Conservation (phyloP, 495 filamentous ascomycete genomes). For the Neurospora sp. region DNA sequence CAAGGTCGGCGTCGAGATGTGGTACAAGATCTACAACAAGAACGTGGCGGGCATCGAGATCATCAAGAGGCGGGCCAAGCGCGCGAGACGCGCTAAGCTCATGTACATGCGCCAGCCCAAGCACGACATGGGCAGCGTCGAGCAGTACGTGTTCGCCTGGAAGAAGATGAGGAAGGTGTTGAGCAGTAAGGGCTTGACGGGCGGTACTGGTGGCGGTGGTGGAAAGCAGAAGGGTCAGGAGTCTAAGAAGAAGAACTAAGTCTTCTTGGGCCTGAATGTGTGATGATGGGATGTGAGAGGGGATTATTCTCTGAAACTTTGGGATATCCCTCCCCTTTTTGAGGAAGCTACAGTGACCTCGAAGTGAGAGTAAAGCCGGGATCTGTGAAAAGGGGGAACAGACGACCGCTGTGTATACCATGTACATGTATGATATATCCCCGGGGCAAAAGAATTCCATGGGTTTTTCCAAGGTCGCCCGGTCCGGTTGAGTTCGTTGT, state of each 20-base stretch:
- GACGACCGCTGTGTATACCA: not conserved
- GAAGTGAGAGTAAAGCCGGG: not conserved
- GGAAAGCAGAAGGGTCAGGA: slow-evolving; percentile 8
- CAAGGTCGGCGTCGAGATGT: slow-evolving; percentile 91
- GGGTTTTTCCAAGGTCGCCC: not conserved
- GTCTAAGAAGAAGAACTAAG: slow-evolving; percentile 8
- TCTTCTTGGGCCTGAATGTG: not conserved
- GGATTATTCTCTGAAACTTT: not conserved
- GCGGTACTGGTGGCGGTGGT: not conserved
- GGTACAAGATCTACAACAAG: slow-evolving; percentile 85
- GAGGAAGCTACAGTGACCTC: not conserved
- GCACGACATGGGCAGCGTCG: slow-evolving; percentile 37
- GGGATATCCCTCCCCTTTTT: not conserved
- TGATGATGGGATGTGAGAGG: not conserved
- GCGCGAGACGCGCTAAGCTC: slow-evolving; percentile 77
- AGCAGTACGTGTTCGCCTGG: slow-evolving; percentile 35
- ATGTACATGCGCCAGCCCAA: slow-evolving; percentile 79
- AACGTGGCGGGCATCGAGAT: slow-evolving; percentile 88
- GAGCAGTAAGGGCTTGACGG: slow-evolving; percentile 5
- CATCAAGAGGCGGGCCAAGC: slow-evolving; percentile 72
- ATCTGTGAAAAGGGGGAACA: not conserved
- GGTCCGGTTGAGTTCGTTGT: not conserved
- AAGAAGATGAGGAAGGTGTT: slow-evolving; percentile 28
- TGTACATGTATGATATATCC: not conserved
- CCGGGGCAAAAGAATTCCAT: not conserved